Base-by-base conservation (phyloP, 2,329 filamentous ascomycete genomes). In the Pseudocercospora fuligena region DNA sequence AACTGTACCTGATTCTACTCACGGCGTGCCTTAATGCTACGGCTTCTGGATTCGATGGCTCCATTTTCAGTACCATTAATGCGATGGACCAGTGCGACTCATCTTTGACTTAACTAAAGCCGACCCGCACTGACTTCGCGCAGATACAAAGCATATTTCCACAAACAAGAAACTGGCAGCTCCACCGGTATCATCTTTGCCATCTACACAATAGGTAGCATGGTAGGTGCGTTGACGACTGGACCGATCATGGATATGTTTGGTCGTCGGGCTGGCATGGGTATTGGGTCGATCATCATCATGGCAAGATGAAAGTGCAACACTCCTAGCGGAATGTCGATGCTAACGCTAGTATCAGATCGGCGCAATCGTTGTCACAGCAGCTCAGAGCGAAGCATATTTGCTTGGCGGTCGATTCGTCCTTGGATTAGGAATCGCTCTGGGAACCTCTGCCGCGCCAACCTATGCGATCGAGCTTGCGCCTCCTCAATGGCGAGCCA, bases 191-290 rank as follows among this genome's bases (percentile, higher is more conserved):
- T 84, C 53, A 81, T 83, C 8, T 84, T 81, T 61, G 82, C 82
- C 36, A 84, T 84, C 60, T 84, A 83, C 70, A 82, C 79, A 1
- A 81, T 84, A 51, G 82, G 79, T n/a, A 82, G 82, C 62, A 74
- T 84, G 11, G 76, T 78, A 5, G 81, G 79, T 0, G 80, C 80
- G 7, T 81, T 83, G 46, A 73, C 76, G 27, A 81, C 80, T 1
- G 82, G 82, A 1, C 81, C 81, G 4, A 80, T 80, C 14, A 60
- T 51, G 53, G 68, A 65, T 31, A 43, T 60, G 23, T 23, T 63
- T n/a, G 64, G 64, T 19, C 59, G 64, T 5, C 51, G 64, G 58
- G 64, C 53, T 36, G 64, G 64, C 19, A 66, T 66, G 59, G 64
- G 64, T 8, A 33, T 54, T 40, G 64, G 64, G 8, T 54, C 64